Conservation (phyloP, 305 asterid genomes). For the Solanum hybrid region DNA sequence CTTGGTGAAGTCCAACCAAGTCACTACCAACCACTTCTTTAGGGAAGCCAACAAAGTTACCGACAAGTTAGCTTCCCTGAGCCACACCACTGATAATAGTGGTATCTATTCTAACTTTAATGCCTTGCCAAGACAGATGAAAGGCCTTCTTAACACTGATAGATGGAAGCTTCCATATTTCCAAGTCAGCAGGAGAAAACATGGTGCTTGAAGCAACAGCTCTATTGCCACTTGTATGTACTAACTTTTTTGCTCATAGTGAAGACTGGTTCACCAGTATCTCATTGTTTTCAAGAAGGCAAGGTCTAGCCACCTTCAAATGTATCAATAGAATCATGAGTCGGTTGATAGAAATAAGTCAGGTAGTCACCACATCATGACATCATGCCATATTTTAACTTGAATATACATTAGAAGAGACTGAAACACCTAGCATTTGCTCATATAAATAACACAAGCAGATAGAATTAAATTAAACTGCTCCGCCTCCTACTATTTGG, state of each 20-base stretch:
- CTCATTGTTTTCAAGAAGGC: not conserved
- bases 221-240: not conserved
- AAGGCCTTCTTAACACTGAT: not conserved
- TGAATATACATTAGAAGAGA: not conserved
- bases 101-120: not conserved
- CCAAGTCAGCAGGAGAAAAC: not conserved
- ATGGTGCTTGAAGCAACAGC: not conserved
- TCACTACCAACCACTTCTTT: not conserved
- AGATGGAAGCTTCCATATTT: not conserved
- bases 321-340: not conserved
- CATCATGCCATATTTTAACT: not conserved
- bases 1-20: not conserved
- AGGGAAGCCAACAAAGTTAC: not conserved
- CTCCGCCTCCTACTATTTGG: not conserved
- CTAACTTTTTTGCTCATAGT: not conserved
- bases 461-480: not conserved
- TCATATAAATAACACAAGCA: not conserved
- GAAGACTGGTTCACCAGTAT: not conserved
- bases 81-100: not conserved
- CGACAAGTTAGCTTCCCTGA: not conserved
- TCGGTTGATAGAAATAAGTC: not conserved
- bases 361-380: not conserved
- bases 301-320: not conserved
- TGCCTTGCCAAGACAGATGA: not conserved
- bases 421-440: not conserved